phyloP scores from a whole-genome alignment of 306 rosid species.

The Gastrolobium bilobum region DNA sequence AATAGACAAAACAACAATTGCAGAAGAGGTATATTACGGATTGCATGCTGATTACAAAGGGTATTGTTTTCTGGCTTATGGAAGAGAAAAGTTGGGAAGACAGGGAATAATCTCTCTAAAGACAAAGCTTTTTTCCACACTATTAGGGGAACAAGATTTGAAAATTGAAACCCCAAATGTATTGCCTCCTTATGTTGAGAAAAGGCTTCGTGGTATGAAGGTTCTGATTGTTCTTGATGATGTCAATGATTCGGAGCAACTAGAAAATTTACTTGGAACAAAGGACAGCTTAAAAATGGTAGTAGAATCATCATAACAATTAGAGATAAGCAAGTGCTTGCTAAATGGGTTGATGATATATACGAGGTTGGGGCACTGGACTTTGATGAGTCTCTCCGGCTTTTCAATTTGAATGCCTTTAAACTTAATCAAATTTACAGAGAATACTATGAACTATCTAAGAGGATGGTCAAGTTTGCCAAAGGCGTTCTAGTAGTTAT shows the following conservation, averaged over 20 bases:
- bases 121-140: background rate
- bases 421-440: background rate
- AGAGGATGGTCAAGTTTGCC: background rate
- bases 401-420: constrained; percentile 41
- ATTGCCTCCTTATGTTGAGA: background rate
- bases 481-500: constrained; percentile 37
- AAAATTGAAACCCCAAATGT: background rate
- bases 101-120: constrained; percentile 4
- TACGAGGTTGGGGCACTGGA: background rate
- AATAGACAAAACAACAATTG: constrained; percentile 41
- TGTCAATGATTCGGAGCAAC: constrained; percentile 3
- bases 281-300: background rate
- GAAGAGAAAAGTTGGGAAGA: constrained; percentile 21
- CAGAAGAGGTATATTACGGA: background rate
- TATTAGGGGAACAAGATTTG: background rate
- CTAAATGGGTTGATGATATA: background rate
- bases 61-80: constrained; percentile 2
- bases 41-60: constrained; percentile 11
- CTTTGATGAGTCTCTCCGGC: background rate
- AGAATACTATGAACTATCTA: background rate
- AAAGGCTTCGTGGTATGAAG: constrained; percentile 14
- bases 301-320: constrained; percentile 45
- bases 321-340: constrained; percentile 18
- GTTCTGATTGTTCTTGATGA: constrained; percentile 44
- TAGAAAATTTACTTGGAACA: constrained; percentile 11